Evolutionary conservation across 2,329 filamentous ascomycete species (phyloP).

Genomic region (Lasiodiplodia gonubiensis): DNA sequence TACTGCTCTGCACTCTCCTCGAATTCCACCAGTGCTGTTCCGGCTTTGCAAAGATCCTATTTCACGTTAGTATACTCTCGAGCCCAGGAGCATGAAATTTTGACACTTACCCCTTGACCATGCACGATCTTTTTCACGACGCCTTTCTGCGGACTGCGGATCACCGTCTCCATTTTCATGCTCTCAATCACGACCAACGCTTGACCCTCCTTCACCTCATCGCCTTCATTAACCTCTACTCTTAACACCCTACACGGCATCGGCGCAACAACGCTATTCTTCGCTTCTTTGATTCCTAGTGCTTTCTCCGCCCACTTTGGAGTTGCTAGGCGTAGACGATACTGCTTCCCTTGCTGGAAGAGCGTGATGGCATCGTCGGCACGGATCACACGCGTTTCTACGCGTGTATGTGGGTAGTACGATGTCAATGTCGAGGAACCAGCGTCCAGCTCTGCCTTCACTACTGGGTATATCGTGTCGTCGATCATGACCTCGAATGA

Average conservation of each 20-base stretch:
- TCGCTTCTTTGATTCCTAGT: conserved; percentile 77
- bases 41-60: conserved; percentile 51
- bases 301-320: conserved; percentile 89
- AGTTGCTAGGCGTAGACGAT: conserved; percentile 59
- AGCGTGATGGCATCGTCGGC: conserved; percentile 69
- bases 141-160: conserved; percentile 56
- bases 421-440: conserved; percentile 64
- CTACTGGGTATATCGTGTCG: conserved; percentile 45
- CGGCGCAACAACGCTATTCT: conserved; percentile 84
- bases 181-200: conserved; percentile 74
- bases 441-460: conserved; percentile 56
- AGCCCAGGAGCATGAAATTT: neutral
- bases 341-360: conserved; percentile 72
- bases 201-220: conserved; percentile 82
- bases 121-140: conserved; percentile 56
- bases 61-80: neutral
- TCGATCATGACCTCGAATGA: conserved; percentile 59
- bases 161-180: conserved; percentile 64
- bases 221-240: conserved; percentile 84
- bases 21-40: conserved; percentile 54
- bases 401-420: conserved; percentile 81
- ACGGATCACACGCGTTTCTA: conserved; percentile 77
- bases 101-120: conserved; percentile 49
- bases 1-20: conserved; percentile 30
- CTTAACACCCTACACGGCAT: conserved; percentile 98